These are phyloP conservation scores for Trichocladium antarcticum DNA, from an alignment of 495 filamentous ascomycete species.

Conservation along the genomic window DNA sequence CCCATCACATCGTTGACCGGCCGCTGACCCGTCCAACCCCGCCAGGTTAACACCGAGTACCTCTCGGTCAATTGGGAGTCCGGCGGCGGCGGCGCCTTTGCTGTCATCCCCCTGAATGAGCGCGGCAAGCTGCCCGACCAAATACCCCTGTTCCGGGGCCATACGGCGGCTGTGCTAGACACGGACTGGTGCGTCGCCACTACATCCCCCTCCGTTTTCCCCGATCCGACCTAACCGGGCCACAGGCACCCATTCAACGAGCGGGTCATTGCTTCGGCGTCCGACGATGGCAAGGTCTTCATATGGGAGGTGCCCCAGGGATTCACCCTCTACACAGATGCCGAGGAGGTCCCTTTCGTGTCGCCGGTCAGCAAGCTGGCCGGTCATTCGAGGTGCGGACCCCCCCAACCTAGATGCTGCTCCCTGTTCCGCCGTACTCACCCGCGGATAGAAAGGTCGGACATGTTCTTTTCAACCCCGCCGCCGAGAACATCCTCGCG, in stretches of 20 bases:
- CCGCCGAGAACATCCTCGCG: slow-evolving; percentile 89
- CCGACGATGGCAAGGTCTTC: slow-evolving; percentile 93
- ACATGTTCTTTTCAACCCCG: slow-evolving; percentile 94
- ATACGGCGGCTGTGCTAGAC: slow-evolving; percentile 90
- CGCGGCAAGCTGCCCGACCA: slow-evolving; percentile 81
- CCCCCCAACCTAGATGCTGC: not conserved
- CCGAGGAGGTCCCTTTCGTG: slow-evolving; percentile 72
- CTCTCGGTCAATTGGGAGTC: slow-evolving; percentile 98
- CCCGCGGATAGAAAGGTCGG: slow-evolving; percentile 66
- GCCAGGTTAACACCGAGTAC: slow-evolving; percentile 85
- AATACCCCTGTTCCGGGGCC: slow-evolving; percentile 88
- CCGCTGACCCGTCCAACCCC: slow-evolving; percentile 18
- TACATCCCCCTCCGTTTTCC: not conserved
- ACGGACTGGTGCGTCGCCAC: slow-evolving; percentile 68
- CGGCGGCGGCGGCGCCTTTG: slow-evolving; percentile 91
- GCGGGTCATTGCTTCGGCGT: slow-evolving; percentile 79
- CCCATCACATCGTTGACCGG: not conserved
- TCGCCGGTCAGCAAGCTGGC: slow-evolving; percentile 65
- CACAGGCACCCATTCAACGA: slow-evolving; percentile 90
- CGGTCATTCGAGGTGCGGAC: slow-evolving; percentile 53
- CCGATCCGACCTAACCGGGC: slow-evolving; percentile 24
- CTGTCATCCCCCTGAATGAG: slow-evolving; percentile 85
- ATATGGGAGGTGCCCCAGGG: slow-evolving; percentile 88
- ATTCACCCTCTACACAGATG: slow-evolving; percentile 74
- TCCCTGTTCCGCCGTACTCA: slow-evolving; percentile 8